phyloP scores from a whole-genome alignment of 805 yeast genomes.

The Schwanniomyces sp. region DNA sequence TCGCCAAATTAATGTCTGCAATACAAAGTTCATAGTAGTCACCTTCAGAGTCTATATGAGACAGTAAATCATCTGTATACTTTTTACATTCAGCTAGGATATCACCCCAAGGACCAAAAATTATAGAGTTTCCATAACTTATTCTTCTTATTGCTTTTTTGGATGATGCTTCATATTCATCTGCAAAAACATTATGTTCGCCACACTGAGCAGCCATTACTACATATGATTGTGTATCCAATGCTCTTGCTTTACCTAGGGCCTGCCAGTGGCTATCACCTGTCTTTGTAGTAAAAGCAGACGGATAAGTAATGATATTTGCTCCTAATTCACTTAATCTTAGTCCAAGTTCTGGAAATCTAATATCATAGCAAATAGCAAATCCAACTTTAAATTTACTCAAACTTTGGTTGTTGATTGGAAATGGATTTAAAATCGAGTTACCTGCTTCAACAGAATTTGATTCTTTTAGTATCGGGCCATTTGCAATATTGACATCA shows the following conservation, averaged over 20 bases:
- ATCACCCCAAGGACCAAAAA: slow-evolving; percentile 92
- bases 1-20: slow-evolving; percentile 65
- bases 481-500: slow-evolving; percentile 81
- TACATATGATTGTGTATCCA: slow-evolving; percentile 85
- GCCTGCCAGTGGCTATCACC: slow-evolving; percentile 90
- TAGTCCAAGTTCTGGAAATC: slow-evolving; percentile 81
- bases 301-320: slow-evolving; percentile 75
- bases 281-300: slow-evolving; percentile 90
- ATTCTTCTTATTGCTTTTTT: slow-evolving; percentile 44
- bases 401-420: slow-evolving; percentile 31
- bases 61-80: slow-evolving; percentile 23
- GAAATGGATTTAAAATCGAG: slow-evolving; percentile 52
- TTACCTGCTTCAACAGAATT: slow-evolving; percentile 80
- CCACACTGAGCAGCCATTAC: slow-evolving; percentile 91
- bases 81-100: slow-evolving; percentile 53
- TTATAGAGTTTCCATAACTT: slow-evolving; percentile 84
- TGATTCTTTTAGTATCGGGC: slow-evolving; percentile 78
- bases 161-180: slow-evolving; percentile 19
- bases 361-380: slow-evolving; percentile 81
- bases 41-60: slow-evolving; percentile 26
- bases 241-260: slow-evolving; percentile 79
- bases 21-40: slow-evolving; percentile 44
- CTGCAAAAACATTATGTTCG: slow-evolving; percentile 55
- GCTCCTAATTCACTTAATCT: slow-evolving; percentile 70
- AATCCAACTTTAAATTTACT: slow-evolving; percentile 52